Evolutionary conservation across 208 protist species (phyloP), one percentile per base, ranked within the genome.

Genomic region (Acanthamoeba royreba): DNA sequence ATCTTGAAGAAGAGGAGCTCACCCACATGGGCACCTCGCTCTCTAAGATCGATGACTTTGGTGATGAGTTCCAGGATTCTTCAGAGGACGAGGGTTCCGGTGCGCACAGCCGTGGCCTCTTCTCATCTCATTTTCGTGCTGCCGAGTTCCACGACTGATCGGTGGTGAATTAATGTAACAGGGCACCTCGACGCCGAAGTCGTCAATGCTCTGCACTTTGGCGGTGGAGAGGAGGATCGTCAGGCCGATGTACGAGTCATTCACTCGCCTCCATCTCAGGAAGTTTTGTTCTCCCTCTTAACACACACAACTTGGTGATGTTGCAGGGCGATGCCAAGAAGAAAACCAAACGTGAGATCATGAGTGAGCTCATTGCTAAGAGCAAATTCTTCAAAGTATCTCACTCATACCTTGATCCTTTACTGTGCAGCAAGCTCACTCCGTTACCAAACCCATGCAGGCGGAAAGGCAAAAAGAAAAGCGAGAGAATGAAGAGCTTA

Each of bases 1-100:
- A 92, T 61, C 86, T 92, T 8, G 86, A 92, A 22, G 86, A 92
- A n/a, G 86, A 92, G 55, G 86, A 92, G 55, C 89, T 93, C 2
- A 93, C 89, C 17, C 89, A 93, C 69, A 49, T 85, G 66, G 89
- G 89, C 66, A 58, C 40, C 45, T 85, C 89, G 15, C 61, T 92
- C 42, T 69, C 86, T 8, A 38, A 72, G 58, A 77, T 77, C 25
- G 33, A 35, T 38, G 86, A 92, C 58, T 69, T 77, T 63, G 45
- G 31, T 25, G 86, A 92, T 7, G 86, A 92, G 42, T 77, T 92
- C 45, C 25, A 43, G 45, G 42, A 43, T 28, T 89, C 81, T 15
- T 43, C 35, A n/a, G 81, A 89, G 22, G 81, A 89, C 31, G 81
- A 89, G 43, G 42, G 35, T 0, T 11, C 43, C 28, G 74, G 45